phyloP scores from a whole-genome alignment of 768 basidiomycete genomes.

The Termitomyces sp. region DNA sequence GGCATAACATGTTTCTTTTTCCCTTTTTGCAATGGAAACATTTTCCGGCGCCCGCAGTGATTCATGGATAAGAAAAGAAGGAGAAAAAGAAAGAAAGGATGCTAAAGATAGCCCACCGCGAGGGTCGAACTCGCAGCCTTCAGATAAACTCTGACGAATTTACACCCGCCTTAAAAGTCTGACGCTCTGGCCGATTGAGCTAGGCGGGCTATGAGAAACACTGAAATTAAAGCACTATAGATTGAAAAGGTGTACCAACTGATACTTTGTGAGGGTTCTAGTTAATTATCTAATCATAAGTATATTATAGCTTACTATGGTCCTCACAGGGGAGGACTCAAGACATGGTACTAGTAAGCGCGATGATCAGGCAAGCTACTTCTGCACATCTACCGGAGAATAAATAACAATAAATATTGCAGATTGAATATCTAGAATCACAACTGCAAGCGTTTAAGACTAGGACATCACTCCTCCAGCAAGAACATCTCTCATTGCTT shows the following conservation, averaged over 20 bases:
- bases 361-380: neutral
- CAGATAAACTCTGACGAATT: slow-evolving; percentile 37
- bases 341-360: neutral
- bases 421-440: slow-evolving; percentile 20
- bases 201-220: slow-evolving; percentile 38
- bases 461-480: slow-evolving; percentile 16
- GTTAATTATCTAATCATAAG: too few species aligned
- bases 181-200: slow-evolving; percentile 66
- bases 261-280: too few species aligned
- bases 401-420: neutral
- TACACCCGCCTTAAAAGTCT: slow-evolving; percentile 37
- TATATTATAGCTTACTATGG: neutral
- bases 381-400: neutral
- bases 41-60: too few species aligned
- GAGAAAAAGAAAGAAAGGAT: too few species aligned
- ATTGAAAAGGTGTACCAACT: too few species aligned
- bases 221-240: neutral
- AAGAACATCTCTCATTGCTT: slow-evolving; percentile 11
- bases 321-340: neutral
- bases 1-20: too few species aligned
- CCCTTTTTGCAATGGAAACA: too few species aligned
- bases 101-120: slow-evolving; percentile 62
- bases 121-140: slow-evolving; percentile 84
- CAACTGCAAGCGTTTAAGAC: slow-evolving; percentile 16
- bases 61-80: too few species aligned